Evolutionary conservation across 495 filamentous ascomycete species (phyloP).

Genomic region (Saxophila tyrrhenica): DNA sequence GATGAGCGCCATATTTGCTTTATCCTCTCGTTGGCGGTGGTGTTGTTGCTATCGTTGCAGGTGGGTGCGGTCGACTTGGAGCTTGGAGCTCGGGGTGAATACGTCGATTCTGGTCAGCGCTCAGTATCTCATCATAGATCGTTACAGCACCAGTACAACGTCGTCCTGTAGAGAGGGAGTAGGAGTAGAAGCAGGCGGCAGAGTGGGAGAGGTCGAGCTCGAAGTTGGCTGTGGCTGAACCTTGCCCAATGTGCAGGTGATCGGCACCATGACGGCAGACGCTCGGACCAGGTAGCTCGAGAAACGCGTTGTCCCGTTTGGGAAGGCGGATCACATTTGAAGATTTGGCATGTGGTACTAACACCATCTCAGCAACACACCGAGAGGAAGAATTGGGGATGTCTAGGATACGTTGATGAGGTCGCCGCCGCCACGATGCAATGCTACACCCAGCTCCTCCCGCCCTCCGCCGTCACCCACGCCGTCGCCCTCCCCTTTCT

Average conservation of each 20-base stretch:
- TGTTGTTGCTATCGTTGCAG: neutral
- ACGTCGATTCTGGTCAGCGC: neutral
- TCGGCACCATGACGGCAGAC: too few relatives aligned
- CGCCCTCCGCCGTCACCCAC: slow-evolving; percentile 87
- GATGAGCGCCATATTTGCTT: slow-evolving; percentile 42
- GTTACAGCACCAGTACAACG: neutral
- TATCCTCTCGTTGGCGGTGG: neutral
- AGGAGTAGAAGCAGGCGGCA: neutral
- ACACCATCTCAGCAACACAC: too few relatives aligned
- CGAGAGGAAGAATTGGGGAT: too few relatives aligned
- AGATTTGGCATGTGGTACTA: neutral
- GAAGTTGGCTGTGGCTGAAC: neutral
- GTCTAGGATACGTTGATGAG: neutral
- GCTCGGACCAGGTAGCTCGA: too few relatives aligned
- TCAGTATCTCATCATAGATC: too few relatives aligned
- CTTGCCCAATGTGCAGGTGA: neutral
- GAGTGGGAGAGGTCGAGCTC: neutral
- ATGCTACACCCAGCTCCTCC: slow-evolving; percentile 82
- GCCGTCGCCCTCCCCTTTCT: slow-evolving; percentile 69
- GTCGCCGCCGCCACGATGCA: slow-evolving; percentile 41
- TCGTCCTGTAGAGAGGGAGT: neutral
- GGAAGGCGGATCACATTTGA: too few relatives aligned
- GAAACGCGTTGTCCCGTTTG: too few relatives aligned
- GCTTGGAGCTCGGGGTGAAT: neutral
- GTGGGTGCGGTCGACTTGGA: neutral